These are phyloP conservation scores for Nicotiana paniculata DNA, from an alignment of 257 asterid genomes.

Conservation along the genomic window DNA sequence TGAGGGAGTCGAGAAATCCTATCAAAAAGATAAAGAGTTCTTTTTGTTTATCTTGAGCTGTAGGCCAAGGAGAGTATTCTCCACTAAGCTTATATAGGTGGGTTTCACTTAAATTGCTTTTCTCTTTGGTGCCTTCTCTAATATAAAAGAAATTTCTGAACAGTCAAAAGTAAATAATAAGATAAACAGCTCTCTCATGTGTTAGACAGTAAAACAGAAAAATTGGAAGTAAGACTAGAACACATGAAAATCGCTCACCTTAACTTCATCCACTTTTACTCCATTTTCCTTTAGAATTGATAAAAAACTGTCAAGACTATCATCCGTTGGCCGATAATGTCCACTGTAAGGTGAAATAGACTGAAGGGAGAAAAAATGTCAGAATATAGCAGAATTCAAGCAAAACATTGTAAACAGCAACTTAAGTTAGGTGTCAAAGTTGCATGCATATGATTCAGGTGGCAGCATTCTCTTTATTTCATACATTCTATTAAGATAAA, in stretches of 20 bases:
- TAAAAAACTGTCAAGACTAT: constrained; percentile 56
- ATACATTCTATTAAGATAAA: neutral
- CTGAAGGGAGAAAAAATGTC: constrained; percentile 28
- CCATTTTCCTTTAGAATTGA: constrained; percentile 68
- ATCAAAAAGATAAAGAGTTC: neutral
- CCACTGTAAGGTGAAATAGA: constrained; percentile 93
- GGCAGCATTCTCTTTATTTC: neutral
- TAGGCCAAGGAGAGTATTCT: neutral
- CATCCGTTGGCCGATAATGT: constrained; percentile 91
- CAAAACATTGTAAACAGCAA: neutral
- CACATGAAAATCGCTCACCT: constrained; percentile 40
- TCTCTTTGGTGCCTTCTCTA: neutral
- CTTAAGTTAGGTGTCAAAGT: neutral
- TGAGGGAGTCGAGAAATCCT: neutral
- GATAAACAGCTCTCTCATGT: neutral
- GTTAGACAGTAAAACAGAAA: neutral
- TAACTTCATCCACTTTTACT: constrained; percentile 52
- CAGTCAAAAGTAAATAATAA: neutral
- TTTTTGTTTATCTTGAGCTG: neutral
- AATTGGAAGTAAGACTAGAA: neutral
- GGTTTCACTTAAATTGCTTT: neutral
- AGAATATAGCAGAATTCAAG: neutral
- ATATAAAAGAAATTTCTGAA: neutral
- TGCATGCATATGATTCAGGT: neutral
- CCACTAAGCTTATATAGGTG: neutral